A percentile compares a stretch with the other conserved stretches of the same genome.
These are phyloP conservation scores for Diatrype stigma DNA, from an alignment of 2,329 filamentous ascomycete genomes.

Conservation along the genomic window DNA sequence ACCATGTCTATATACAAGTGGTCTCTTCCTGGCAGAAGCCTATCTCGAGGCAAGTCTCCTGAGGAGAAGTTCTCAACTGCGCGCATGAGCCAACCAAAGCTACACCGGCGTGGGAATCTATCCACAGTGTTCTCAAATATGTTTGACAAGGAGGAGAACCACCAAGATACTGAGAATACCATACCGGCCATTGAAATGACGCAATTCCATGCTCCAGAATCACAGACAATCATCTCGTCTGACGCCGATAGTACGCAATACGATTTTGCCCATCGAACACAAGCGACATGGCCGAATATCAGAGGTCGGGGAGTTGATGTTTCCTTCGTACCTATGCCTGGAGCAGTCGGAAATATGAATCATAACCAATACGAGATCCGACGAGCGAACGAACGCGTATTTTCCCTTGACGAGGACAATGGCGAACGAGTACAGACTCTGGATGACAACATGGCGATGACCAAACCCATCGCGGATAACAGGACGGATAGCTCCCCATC, in stretches of 20 bases:
- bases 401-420: not conserved
- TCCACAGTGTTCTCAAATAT: slow-evolving; percentile 10
- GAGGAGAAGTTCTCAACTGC: slow-evolving; percentile 7
- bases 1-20: slow-evolving; percentile 16
- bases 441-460: not conserved
- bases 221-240: not conserved
- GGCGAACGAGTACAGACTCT: not conserved
- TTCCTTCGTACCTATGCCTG: not conserved
- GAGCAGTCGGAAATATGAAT: not conserved
- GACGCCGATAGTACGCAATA: not conserved
- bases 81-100: slow-evolving; percentile 6
- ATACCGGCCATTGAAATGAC: slow-evolving; percentile 1
- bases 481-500: slow-evolving; percentile 10
- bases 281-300: not conserved
- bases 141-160: slow-evolving; percentile 15
- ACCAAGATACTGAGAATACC: slow-evolving; percentile 3
- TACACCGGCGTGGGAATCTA: slow-evolving; percentile 9
- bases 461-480: slow-evolving; percentile 1
- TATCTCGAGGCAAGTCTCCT: slow-evolving; percentile 10
- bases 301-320: not conserved
- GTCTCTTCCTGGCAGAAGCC: slow-evolving; percentile 13
- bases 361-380: not conserved
- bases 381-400: not conserved
- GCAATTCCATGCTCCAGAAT: not conserved
- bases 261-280: not conserved